Conservation (phyloP, 306 rosid genomes). For the Elaeagnus macrophylla region DNA sequence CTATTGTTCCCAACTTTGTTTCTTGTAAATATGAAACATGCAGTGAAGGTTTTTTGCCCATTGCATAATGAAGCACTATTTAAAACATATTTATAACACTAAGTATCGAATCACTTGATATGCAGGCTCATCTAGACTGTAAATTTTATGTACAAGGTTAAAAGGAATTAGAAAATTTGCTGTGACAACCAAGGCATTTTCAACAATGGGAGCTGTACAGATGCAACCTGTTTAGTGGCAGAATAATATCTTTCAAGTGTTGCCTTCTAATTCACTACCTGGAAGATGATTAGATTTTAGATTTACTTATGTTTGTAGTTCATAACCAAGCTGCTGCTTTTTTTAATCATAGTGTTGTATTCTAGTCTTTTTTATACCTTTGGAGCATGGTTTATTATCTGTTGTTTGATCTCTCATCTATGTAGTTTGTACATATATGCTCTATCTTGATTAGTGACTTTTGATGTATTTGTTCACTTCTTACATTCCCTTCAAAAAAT, state of each 20-base stretch:
- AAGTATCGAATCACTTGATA: neutral
- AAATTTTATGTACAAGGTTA: slow-evolving; percentile 4
- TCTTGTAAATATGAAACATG: too few species aligned
- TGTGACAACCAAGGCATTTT: slow-evolving; percentile 6
- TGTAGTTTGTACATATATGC: neutral
- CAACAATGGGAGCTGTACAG: slow-evolving; percentile 21
- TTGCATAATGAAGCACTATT: neutral
- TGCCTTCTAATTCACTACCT: neutral
- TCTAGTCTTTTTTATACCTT: neutral
- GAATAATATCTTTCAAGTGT: neutral
- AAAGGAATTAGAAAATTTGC: slow-evolving; percentile 10
- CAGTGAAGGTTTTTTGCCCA: too few species aligned
- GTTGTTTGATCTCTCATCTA: neutral
- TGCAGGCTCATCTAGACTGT: slow-evolving; percentile 28
- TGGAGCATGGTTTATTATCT: neutral
- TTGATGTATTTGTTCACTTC: too few species aligned
- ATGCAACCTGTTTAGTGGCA: slow-evolving; percentile 16
- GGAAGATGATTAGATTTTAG: neutral
- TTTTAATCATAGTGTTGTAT: neutral
- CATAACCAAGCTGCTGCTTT: neutral
- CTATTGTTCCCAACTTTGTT: too few species aligned
- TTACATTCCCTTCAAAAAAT: too few species aligned
- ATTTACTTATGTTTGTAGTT: neutral
- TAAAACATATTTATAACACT: neutral
- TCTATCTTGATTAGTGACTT: neutral